phyloP scores from a whole-genome alignment of 2,329 filamentous ascomycete species.

The Lachnellula willkommii region DNA sequence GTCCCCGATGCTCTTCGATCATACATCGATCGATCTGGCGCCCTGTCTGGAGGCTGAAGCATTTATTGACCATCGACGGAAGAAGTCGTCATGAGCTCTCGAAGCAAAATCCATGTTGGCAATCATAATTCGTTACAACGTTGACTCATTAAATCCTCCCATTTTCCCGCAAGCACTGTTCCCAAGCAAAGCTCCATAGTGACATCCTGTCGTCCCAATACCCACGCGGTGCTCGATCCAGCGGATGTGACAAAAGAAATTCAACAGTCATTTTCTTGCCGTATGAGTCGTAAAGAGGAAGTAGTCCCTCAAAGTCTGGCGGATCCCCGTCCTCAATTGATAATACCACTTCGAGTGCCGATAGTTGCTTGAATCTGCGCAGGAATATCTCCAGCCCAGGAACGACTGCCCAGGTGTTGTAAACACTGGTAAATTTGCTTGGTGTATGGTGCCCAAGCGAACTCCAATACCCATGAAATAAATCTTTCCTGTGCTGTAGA shows the following conservation, averaged over 20 bases:
- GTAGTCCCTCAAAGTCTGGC: slow-evolving; percentile 11
- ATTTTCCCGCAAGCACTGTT: slow-evolving; percentile 5
- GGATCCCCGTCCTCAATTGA: slow-evolving; percentile 1
- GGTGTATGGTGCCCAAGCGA: neutral
- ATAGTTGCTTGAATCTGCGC: slow-evolving; percentile 3
- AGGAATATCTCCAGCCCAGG: slow-evolving; percentile 11
- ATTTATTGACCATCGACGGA: too few species aligned
- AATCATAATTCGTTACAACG: neutral
- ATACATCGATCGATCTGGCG: too few species aligned
- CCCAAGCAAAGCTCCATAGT: slow-evolving; percentile 7
- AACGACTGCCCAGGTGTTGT: slow-evolving; percentile 10
- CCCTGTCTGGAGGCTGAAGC: too few species aligned
- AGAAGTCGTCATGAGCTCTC: too few species aligned
- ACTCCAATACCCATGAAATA: slow-evolving; percentile 1
- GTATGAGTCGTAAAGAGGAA: slow-evolving; percentile 7
- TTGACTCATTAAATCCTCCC: neutral
- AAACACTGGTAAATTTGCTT: neutral
- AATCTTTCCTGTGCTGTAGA: slow-evolving; percentile 1
- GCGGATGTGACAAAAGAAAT: neutral
- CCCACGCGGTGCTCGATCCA: neutral
- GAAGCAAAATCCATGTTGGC: too few species aligned
- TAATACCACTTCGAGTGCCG: slow-evolving; percentile 7
- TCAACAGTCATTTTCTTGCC: neutral
- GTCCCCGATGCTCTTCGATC: neutral
- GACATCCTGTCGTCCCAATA: neutral